Evolutionary conservation across 2,329 filamentous ascomycete genomes (phyloP).

Genomic region (Aspergillus quadrilineatus): DNA sequence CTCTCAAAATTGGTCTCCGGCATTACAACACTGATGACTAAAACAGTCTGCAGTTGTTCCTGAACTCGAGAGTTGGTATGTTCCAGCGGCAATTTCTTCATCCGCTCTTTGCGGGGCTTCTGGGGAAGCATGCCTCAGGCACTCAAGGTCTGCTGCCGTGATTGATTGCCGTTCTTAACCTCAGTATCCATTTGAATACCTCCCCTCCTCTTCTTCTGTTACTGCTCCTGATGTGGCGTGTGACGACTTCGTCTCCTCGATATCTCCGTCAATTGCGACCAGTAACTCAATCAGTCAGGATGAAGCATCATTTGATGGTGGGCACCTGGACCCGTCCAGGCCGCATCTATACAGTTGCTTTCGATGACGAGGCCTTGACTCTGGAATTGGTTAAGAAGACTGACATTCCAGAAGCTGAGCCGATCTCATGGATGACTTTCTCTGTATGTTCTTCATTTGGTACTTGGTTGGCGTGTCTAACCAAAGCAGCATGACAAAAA

Average conservation of each 20-base stretch:
- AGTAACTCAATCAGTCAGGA: conserved; percentile 40
- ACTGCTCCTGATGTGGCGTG: background rate
- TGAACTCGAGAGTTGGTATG: too few species aligned
- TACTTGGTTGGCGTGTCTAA: conserved; percentile 6
- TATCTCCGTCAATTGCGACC: conserved; percentile 1
- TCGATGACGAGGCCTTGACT: conserved; percentile 76
- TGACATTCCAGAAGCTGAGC: conserved; percentile 76
- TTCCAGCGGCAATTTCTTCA: conserved; percentile 8
- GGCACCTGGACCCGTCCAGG: conserved; percentile 89
- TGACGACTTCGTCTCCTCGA: background rate
- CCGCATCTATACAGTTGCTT: conserved; percentile 84
- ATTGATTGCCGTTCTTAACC: conserved; percentile 12
- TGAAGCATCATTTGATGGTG: conserved; percentile 89
- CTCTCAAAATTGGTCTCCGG: too few species aligned
- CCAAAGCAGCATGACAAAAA: conserved; percentile 68
- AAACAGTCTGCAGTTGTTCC: background rate
- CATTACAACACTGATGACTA: too few species aligned
- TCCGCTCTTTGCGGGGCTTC: conserved; percentile 10
- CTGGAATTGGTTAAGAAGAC: conserved; percentile 76
- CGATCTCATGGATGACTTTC: conserved; percentile 93
- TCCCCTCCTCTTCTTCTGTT: conserved; percentile 5
- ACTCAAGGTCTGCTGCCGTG: conserved; percentile 6
- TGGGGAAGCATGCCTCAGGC: conserved; percentile 8
- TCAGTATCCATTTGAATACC: background rate
- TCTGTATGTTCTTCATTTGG: conserved; percentile 58